Evolutionary conservation across 345 rosid species (phyloP), one percentile per base, ranked within the genome.

Genomic region (Punica granatum): DNA sequence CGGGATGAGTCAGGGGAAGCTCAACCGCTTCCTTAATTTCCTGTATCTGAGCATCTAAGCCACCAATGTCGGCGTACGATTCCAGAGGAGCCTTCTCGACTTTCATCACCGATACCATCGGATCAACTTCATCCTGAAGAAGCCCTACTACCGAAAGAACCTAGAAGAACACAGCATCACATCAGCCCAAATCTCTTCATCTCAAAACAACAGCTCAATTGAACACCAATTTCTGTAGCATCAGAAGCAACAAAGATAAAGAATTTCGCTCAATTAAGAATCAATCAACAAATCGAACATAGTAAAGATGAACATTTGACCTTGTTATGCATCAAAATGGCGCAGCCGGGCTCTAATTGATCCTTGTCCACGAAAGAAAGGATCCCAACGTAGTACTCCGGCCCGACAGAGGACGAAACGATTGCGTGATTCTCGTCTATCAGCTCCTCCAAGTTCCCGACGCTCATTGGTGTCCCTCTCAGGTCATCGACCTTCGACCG

Each of bases 21-120:
- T 95, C 99, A 63, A 94, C 99, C 13, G 99, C 99, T 81, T 94
- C 99, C 68, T 94, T 94, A 54, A 94, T 94, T 81, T 94, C 99
- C 79, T 94, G 99, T 71, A 94, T 94, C 79, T 94, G 99, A 68
- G 99, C 93, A 83, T 94, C 99, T 69, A 94, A 82, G 68, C 99
- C 99, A 74, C 98, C 99, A 67, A 94, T 92, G 43, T 94, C 99
- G 12, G 99, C 98, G 78, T 94, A 94, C 3, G 99, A 94, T 69
- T 94, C 99, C 80, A 91, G 67, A 33, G 98, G 99, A 72, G 99
- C 99, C 84, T 92, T 92, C 79, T 95, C 98, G 18, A 92, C 99
- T 78, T 95, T 95, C 99, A 95, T 95, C 62, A 95, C 98, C 26
- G 98, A 92, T 69, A 95, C 98, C 98, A 95, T 92, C 44, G 98